phyloP scores from a whole-genome alignment of 805 yeast genomes.

The Nakazawaea sp. region DNA sequence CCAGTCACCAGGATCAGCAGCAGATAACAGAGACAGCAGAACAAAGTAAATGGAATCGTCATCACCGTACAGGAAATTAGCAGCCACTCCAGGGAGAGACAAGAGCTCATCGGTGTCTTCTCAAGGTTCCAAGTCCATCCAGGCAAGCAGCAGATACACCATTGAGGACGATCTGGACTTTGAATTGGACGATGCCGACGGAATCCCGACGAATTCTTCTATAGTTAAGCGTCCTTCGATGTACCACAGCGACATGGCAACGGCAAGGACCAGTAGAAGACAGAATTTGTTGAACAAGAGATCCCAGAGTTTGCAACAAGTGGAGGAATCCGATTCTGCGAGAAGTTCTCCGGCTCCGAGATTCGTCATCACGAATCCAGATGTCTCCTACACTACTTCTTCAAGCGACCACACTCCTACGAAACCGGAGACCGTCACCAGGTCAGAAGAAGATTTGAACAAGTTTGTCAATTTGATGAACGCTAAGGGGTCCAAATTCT shows the following conservation, averaged over 20 bases:
- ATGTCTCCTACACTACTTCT: neutral
- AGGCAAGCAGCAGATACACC: conserved; percentile 7
- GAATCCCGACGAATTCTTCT: neutral
- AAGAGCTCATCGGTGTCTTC: conserved; percentile 1
- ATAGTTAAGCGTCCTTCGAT: conserved; percentile 10
- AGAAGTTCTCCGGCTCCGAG: neutral
- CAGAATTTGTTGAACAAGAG: conserved; percentile 8
- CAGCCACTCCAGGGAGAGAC: neutral
- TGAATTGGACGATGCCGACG: neutral
- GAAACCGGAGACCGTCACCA: neutral
- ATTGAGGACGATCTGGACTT: neutral
- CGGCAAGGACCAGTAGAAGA: conserved; percentile 5
- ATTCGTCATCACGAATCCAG: conserved; percentile 11
- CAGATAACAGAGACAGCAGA: neutral
- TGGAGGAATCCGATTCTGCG: conserved; percentile 1
- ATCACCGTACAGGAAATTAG: neutral
- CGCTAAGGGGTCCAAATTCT: conserved; percentile 3
- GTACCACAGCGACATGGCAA: conserved; percentile 6
- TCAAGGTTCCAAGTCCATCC: conserved; percentile 1
- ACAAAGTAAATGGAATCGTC: neutral
- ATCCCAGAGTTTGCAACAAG: conserved; percentile 6
- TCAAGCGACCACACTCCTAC: neutral
- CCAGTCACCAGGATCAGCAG: no score
- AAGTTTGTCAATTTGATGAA: conserved; percentile 5
- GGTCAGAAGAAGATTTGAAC: conserved; percentile 5